Evolutionary conservation across 306 rosid genomes (phyloP).

Genomic region (Potentilla sterilis): DNA sequence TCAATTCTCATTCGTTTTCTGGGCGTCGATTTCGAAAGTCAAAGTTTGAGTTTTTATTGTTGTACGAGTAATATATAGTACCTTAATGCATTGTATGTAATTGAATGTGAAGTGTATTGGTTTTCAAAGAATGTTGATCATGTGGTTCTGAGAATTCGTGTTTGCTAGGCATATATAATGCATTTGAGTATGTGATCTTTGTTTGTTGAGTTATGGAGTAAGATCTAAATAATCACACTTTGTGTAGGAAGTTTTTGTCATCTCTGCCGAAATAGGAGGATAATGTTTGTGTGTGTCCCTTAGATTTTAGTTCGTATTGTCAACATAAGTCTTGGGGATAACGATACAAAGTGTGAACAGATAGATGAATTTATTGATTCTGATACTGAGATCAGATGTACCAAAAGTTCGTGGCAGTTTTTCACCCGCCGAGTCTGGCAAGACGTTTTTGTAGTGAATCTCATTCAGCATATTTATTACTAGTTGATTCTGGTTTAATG

Average conservation of each 20-base stretch:
- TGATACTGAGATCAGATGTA: conserved; percentile 1
- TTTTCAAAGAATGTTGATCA: not conserved
- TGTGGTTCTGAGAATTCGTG: no score
- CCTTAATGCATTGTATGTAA: not conserved
- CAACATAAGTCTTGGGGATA: not conserved
- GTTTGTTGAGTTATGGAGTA: not conserved
- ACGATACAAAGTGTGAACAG: not conserved
- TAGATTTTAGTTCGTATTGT: not conserved
- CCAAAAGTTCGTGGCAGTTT: not conserved
- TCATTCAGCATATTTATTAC: not conserved
- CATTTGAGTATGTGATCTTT: not conserved
- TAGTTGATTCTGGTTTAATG: not conserved
- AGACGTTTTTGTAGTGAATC: not conserved
- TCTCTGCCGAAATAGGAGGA: not conserved
- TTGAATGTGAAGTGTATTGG: not conserved
- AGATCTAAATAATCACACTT: not conserved
- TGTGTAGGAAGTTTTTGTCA: not conserved
- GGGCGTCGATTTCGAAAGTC: not conserved
- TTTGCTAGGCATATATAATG: no score
- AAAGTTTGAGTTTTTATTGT: not conserved
- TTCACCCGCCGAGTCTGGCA: not conserved
- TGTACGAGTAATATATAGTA: no score
- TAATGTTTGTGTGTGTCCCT: not conserved
- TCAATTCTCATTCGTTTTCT: not conserved
- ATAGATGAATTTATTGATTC: not conserved